phyloP scores from a whole-genome alignment of 106 monocot species.

The Acorus gramineus region DNA sequence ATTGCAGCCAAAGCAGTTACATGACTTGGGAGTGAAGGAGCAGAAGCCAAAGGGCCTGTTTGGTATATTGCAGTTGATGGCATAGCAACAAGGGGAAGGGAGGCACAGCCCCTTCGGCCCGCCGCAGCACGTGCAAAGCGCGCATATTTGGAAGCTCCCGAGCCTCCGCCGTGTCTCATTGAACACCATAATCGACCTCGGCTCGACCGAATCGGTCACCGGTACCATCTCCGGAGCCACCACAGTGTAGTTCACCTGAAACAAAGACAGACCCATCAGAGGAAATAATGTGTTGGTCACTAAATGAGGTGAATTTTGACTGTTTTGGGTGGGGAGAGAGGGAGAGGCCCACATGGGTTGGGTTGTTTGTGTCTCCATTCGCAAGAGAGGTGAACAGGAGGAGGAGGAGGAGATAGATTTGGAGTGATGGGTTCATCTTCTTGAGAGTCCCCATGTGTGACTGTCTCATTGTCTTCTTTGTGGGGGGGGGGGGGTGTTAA shows the following conservation, averaged over 20 bases:
- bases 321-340: background rate
- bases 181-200: conserved; percentile 4
- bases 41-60: conserved; percentile 91
- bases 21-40: conserved; percentile 80
- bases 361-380: background rate
- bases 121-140: conserved; percentile 92
- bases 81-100: conserved; percentile 92
- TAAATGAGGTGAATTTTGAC: background rate
- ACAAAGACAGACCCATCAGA: background rate
- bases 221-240: conserved; percentile 13
- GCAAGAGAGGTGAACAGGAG: conserved; percentile 7
- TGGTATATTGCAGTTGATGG: conserved; percentile 97
- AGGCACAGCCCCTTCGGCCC: conserved; percentile 65
- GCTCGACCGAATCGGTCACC: background rate
- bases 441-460: background rate
- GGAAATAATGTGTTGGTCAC: background rate
- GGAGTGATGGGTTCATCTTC: background rate
- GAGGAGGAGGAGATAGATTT: conserved; percentile 12
- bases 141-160: conserved; percentile 76
- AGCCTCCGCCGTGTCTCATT: conserved; percentile 35
- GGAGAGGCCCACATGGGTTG: conserved; percentile 9
- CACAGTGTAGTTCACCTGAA: background rate
- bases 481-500: background rate
- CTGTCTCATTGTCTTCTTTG: background rate
- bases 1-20: conserved; percentile 83